Conservation (phyloP, 345 rosid species). For the Camelina neglecta region DNA sequence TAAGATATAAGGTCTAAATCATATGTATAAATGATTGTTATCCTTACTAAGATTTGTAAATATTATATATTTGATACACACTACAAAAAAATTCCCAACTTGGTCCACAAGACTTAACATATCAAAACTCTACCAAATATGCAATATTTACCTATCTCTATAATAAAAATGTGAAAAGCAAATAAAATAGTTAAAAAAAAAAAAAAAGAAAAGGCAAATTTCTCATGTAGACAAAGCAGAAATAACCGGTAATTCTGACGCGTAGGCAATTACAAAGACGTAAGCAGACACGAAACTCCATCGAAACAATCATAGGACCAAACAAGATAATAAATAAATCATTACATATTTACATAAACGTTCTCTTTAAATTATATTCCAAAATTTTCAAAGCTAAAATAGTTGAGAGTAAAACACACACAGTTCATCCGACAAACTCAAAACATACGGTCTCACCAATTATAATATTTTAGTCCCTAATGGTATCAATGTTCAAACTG, state of each 20-base stretch:
- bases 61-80: slow-evolving; percentile 10
- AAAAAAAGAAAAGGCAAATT: not conserved
- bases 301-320: slow-evolving; percentile 24
- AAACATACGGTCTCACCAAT: slow-evolving; percentile 5
- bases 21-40: slow-evolving; percentile 15
- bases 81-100: not conserved
- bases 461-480: slow-evolving; percentile 3
- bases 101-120: slow-evolving; percentile 33
- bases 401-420: slow-evolving; percentile 1
- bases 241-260: slow-evolving; percentile 36
- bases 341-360: slow-evolving; percentile 21
- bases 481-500: slow-evolving; percentile 8
- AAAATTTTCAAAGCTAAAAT: not conserved
- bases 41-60: no score
- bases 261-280: slow-evolving; percentile 38
- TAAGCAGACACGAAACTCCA: slow-evolving; percentile 43
- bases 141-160: slow-evolving; percentile 20
- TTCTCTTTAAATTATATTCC: slow-evolving; percentile 4
- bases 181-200: slow-evolving; percentile 19
- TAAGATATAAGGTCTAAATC: slow-evolving; percentile 28
- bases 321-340: slow-evolving; percentile 2
- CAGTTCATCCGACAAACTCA: not conserved
- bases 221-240: slow-evolving; percentile 30
- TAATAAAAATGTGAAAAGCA: slow-evolving; percentile 9
- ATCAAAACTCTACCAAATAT: slow-evolving; percentile 25